Percentiles rank a stretch among this genome's conserved stretches.
Conservation (phyloP, 2,329 filamentous ascomycete genomes). For the Alternaria viburni region DNA sequence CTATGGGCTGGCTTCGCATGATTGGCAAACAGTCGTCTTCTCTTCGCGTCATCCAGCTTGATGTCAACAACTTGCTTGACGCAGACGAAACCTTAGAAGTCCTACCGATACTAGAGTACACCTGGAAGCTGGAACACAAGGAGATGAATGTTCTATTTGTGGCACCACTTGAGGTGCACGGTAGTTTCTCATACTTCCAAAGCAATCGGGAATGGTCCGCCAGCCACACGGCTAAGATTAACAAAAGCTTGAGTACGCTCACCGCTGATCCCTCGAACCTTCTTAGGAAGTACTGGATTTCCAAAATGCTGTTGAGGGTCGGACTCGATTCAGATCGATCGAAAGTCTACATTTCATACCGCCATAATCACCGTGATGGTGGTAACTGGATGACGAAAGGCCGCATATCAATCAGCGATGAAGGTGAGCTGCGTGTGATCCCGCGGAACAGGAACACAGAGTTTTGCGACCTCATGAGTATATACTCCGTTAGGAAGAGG, state of each 20-base stretch:
- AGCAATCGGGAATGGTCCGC: neutral
- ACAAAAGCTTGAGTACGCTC: neutral
- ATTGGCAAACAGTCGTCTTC: neutral
- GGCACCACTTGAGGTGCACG: neutral
- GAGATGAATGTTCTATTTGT: neutral
- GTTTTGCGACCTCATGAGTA: neutral
- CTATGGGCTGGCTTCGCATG: neutral
- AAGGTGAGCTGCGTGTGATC: neutral
- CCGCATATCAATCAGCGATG: neutral
- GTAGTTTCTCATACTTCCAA: neutral
- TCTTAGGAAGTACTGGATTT: neutral
- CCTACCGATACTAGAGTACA: neutral
- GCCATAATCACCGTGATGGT: neutral
- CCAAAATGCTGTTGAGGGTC: neutral
- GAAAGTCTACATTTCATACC: neutral
- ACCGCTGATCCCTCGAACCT: neutral
- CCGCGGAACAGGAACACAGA: neutral
- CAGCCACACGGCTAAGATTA: neutral
- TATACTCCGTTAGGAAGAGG: neutral
- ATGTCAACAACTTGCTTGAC: neutral
- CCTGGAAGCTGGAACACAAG: neutral
- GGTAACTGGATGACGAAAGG: neutral
- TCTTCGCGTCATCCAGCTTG: neutral
- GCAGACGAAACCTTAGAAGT: neutral
- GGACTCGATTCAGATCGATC: neutral